Percentiles rank a stretch among this genome's conserved stretches.
These are phyloP conservation scores for Diplodia intermedia DNA, from an alignment of 2,329 filamentous ascomycete genomes.

Conservation along the genomic window DNA sequence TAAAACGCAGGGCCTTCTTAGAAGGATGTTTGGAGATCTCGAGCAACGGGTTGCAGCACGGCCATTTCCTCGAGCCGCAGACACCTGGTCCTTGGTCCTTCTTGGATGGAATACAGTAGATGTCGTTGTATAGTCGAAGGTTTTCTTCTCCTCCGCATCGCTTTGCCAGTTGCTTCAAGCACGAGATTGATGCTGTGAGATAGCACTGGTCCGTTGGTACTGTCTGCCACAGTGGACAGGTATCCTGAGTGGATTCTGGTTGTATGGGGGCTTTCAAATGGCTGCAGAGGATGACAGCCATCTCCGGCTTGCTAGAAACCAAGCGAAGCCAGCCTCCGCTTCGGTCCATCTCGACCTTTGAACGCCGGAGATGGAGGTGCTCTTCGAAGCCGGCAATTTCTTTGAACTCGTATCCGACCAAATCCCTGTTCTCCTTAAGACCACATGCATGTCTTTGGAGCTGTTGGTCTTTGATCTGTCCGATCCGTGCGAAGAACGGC, in stretches of 20 bases:
- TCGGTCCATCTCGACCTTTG: neutral
- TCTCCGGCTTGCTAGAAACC: neutral
- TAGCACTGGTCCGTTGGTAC: neutral
- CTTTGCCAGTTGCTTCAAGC: neutral
- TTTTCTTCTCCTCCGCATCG: neutral
- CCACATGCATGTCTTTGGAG: neutral
- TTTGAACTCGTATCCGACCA: slow-evolving; percentile 1
- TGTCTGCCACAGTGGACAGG: fast-evolving
- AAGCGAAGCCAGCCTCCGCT: neutral
- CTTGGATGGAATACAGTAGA: neutral
- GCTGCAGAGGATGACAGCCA: neutral
- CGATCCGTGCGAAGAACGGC: neutral
- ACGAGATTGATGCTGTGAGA: neutral
- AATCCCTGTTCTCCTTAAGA: neutral
- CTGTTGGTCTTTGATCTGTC: slow-evolving; percentile 5
- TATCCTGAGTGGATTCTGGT: fast-evolving
- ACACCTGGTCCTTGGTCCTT: neutral
- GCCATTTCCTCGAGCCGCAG: neutral
- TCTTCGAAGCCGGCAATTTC: neutral
- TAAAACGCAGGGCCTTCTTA: fast-evolving
- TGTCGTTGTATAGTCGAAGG: neutral
- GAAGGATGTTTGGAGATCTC: neutral
- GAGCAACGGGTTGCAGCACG: neutral
- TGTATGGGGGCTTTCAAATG: neutral
- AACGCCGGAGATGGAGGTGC: neutral